Evolutionary conservation across 2,329 filamentous ascomycete genomes (phyloP), one percentile per base, ranked within the genome.

Genomic region (Bipolaris gigantea): DNA sequence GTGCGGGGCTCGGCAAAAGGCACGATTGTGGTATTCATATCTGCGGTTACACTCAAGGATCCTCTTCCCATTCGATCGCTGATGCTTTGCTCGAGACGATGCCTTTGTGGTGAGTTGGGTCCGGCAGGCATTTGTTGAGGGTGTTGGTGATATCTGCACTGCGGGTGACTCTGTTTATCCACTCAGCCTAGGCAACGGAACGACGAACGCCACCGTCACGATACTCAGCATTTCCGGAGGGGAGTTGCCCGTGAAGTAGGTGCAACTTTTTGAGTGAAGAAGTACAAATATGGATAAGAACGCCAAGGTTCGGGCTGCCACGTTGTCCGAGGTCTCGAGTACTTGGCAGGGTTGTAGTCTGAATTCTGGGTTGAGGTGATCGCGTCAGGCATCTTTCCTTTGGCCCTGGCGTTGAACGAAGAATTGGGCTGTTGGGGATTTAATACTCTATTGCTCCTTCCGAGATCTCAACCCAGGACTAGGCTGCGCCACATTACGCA

Each of bases 21-120:
- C n/a, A 86, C 84, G 0, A 79, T 79, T 0, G 80, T 84, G 0
- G 76, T 85, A 1, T 86, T 86, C 57, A 84, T 84, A 8, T 78
- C 81, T 0, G 69, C 74, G 0, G 40, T 70, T 0, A 77, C 86
- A 33, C 79, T 79, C 0, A 74, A 75, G 2, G 66, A 78, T 25
- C 55, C 60, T 50, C 55, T 23, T 44, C 49, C 0, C 62, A 85
- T 35, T 83, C 86, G 54, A 77, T 77, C 0, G 83, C 84, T 0
- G 85, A 87, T 50, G 80, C 83, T 0, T 81, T 81, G 0, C 85
- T 87, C 48, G 85, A 85, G 5, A 80, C 72, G 0, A 79, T 77
- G 74, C 84, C 4, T 65, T 87, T 1, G 69, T 74, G 0, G 56
- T 83, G 21, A 73, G 80, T 42, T 41, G 59, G 0, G 42, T 48